Evolutionary conservation across 2,329 filamentous ascomycete species (phyloP).

Genomic region (Coleophoma eucalyptorum): DNA sequence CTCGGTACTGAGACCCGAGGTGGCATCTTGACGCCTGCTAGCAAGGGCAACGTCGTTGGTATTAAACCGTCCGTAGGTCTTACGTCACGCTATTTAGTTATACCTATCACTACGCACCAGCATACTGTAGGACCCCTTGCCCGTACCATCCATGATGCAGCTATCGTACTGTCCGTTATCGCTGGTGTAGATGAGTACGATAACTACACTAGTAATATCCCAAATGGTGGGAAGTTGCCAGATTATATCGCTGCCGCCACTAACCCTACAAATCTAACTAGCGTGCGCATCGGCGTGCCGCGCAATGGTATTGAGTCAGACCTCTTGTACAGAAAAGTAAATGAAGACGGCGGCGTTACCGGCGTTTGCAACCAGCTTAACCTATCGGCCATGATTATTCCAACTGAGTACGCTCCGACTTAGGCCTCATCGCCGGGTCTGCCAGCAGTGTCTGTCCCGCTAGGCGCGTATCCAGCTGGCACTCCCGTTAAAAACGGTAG

Average conservation of each 20-base stretch:
- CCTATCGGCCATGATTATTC: neutral
- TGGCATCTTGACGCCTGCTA: neutral
- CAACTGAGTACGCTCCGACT: neutral
- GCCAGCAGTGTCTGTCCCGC: neutral
- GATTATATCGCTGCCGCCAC: neutral
- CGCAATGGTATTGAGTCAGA: neutral
- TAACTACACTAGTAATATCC: neutral
- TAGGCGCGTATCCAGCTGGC: neutral
- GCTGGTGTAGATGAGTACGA: neutral
- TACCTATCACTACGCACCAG: neutral
- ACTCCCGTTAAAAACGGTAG: neutral
- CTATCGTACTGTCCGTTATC: neutral
- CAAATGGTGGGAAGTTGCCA: neutral
- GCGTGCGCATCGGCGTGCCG: neutral
- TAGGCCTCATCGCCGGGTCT: neutral
- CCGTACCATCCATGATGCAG: neutral
- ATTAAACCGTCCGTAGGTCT: neutral
- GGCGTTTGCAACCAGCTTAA: neutral
- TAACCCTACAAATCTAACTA: neutral
- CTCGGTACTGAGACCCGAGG: neutral
- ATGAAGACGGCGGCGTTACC: neutral
- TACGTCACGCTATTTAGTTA: neutral
- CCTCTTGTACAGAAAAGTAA: no score
- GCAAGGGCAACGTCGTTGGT: neutral
- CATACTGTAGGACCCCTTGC: neutral